Conservation (phyloP, 768 basidiomycete species). For the Phanerochaete sordida region DNA sequence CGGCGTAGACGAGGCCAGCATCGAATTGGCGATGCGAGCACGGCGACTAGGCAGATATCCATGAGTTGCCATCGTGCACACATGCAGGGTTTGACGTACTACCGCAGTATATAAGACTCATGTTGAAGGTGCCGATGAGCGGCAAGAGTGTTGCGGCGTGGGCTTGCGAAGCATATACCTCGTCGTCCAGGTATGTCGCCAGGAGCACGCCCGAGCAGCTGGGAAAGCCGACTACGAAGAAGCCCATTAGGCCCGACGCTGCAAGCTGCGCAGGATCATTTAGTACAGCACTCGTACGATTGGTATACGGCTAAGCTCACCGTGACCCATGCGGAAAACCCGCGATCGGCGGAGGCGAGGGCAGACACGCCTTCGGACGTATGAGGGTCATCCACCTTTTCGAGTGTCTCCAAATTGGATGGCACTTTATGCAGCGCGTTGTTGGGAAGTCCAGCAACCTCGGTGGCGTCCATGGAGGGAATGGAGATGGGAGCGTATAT, state of each 20-base stretch:
- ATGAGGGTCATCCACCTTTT: no score
- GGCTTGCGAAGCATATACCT: conserved; percentile 13
- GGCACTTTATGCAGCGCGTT: no score
- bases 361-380: neutral
- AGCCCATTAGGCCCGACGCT: conserved; percentile 23
- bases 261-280: conserved; percentile 14
- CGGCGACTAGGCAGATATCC: conserved; percentile 12
- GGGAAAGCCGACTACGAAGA: conserved; percentile 28
- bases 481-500: no score
- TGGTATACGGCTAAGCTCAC: neutral
- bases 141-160: conserved; percentile 18
- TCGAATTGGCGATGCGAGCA: conserved; percentile 22
- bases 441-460: no score
- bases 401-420: no score
- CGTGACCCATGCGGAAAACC: conserved; percentile 7
- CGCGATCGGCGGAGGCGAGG: conserved; percentile 2
- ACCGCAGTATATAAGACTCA: conserved; percentile 16
- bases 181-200: conserved; percentile 22
- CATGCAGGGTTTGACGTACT: conserved; percentile 5
- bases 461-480: no score
- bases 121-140: conserved; percentile 22
- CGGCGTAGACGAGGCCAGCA: conserved; percentile 22
- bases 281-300: neutral
- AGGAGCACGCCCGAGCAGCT: conserved; percentile 25
- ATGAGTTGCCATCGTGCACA: neutral